A percentile compares a stretch with the other conserved stretches of the same genome.
phyloP scores from a whole-genome alignment of 495 filamentous ascomycete genomes.

The Talaromyces borbonicus region DNA sequence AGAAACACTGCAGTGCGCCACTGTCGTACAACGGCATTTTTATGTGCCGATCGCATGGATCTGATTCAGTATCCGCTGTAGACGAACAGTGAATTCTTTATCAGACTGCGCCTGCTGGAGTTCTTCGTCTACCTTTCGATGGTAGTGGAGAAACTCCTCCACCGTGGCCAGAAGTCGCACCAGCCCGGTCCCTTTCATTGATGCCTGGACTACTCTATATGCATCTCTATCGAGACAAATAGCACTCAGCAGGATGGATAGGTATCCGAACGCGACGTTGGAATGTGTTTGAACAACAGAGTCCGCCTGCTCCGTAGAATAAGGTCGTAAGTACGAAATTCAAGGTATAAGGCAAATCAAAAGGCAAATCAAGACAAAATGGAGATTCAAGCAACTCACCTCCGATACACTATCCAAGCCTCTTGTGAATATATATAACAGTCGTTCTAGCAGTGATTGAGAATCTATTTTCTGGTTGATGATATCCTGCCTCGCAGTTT shows the following conservation, averaged over 20 bases:
- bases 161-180: slow-evolving; percentile 62
- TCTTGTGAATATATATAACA: slow-evolving; percentile 33
- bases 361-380: too few relatives aligned
- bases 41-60: slow-evolving; percentile 16
- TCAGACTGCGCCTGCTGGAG: slow-evolving; percentile 18
- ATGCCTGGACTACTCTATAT: slow-evolving; percentile 36
- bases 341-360: too few relatives aligned
- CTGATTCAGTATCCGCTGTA: slow-evolving; percentile 40
- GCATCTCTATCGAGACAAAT: slow-evolving; percentile 54
- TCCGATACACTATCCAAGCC: slow-evolving; percentile 33
- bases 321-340: too few relatives aligned
- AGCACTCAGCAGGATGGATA: slow-evolving; percentile 75
- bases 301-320: slow-evolving; percentile 50
- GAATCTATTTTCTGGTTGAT: slow-evolving; percentile 14
- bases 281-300: slow-evolving; percentile 74
- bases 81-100: slow-evolving; percentile 46
- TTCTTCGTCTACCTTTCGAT: slow-evolving; percentile 59
- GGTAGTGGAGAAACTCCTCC: slow-evolving; percentile 72
- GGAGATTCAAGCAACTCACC: slow-evolving; percentile 34
- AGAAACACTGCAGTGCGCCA: too few relatives aligned
- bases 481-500: slow-evolving; percentile 37
- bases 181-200: slow-evolving; percentile 50
- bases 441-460: slow-evolving; percentile 27
- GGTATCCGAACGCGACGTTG: slow-evolving; percentile 85
- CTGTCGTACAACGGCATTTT: neutral